Percentiles rank a stretch among this genome's conserved stretches.
phyloP scores from a whole-genome alignment of 2,329 filamentous ascomycete genomes.

The Zymoseptoria brevis region DNA sequence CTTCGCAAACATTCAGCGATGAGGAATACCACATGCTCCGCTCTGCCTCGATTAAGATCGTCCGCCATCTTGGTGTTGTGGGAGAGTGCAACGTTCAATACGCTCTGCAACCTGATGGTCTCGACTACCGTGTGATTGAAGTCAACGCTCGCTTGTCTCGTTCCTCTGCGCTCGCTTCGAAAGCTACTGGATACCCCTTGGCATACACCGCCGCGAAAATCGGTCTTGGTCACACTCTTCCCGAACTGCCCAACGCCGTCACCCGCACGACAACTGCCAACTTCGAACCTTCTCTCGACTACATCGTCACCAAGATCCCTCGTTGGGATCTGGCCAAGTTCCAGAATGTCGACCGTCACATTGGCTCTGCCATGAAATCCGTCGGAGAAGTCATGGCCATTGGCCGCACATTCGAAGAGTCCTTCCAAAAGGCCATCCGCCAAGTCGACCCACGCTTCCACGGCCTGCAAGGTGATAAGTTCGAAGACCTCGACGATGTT shows the following conservation, averaged over 20 bases:
- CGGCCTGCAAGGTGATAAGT: conserved; percentile 92
- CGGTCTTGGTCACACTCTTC: conserved; percentile 87
- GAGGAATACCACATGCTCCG: conserved; percentile 99
- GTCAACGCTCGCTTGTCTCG: conserved; percentile 97
- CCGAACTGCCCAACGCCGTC: conserved; percentile 93
- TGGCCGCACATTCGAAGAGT: conserved; percentile 95
- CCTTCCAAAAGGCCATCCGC: conserved; percentile 96
- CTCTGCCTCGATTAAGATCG: conserved; percentile 94
- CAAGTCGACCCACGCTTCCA: conserved; percentile 89
- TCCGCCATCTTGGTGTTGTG: conserved; percentile 91
- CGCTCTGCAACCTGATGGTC: conserved; percentile 87
- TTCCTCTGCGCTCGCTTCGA: conserved; percentile 92
- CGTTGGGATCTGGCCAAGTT: conserved; percentile 98
- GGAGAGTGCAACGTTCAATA: conserved; percentile 99
- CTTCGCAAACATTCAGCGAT: conserved; percentile 91
- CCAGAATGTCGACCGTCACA: conserved; percentile 95
- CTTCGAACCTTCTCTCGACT: conserved; percentile 95
- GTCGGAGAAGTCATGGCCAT: conserved; percentile 99
- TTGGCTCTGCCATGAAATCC: conserved; percentile 97
- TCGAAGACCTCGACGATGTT: conserved; percentile 74
- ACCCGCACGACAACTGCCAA: conserved; percentile 98
- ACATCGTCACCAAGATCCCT: conserved; percentile 97
- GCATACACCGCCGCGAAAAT: conserved; percentile 98
- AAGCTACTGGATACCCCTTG: conserved; percentile 94
- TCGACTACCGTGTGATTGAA: conserved; percentile 98